Base-by-base conservation (phyloP, 345 rosid genomes). In the Rhodomyrtus tomentosa region DNA sequence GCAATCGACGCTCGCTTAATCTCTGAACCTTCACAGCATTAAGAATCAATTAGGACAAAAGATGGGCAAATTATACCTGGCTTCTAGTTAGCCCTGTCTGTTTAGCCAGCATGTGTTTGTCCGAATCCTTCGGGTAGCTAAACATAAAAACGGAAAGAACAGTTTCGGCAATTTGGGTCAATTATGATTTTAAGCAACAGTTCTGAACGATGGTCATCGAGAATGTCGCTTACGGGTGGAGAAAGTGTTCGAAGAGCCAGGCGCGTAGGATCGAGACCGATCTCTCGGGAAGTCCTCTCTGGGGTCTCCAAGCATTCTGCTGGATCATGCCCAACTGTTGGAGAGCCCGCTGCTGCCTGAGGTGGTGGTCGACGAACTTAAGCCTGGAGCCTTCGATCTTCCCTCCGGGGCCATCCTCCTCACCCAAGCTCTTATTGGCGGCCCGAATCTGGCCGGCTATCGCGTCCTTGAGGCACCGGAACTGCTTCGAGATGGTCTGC, bases 261-360 rank as follows among this genome's bases (percentile, higher is more conserved):
- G 99, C 98, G 3, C 99, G 96, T 85, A 96, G 99, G 45, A 96
- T 95, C 2, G 99, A 96, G 73, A 96, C 98, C 1, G 99, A 95
- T 84, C 98, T 87, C 87, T 96, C 99, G 0, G 99, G 99, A 82
- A 96, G 89, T 86, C 99, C 99, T 89, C 99, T 88, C 85, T 95
- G 99, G 88, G 99, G 99, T 93, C 99, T 94, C 99, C 99, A 96
- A 86, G 99, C 99, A 89, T 95, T 95, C 87, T 95, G 98, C 91
- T 96, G 99, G 90, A 94, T 93, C 98, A 95, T 94, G 81, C 98
- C 99, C 88, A 95, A 88, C 53, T 95, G 99, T 85, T 95, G 99
- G 88, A 96, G 98, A 49, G 99, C 97, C 50, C 98, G 91, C 85
- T 96, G 99, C 87, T 96, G 99, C 80, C 98, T 93, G 85, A 95